Evolutionary conservation across 805 yeast genomes (phyloP).

Genomic region (Candida broadrunensis): DNA sequence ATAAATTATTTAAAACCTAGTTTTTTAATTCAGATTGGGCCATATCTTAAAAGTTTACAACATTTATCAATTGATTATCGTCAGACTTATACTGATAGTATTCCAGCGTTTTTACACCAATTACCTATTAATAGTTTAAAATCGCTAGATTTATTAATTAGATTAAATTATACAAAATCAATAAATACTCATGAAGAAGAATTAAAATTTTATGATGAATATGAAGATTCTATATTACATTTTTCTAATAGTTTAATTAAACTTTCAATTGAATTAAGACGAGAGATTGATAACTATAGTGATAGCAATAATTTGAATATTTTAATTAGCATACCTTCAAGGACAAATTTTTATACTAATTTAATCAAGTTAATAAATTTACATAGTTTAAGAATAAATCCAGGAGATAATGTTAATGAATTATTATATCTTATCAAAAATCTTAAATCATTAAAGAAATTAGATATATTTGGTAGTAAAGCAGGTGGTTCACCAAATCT

Average conservation of each 20-base stretch:
- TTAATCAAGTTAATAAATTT: constrained; percentile 17
- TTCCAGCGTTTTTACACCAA: constrained; percentile 28
- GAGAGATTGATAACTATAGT: constrained; percentile 18
- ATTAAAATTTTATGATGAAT: constrained; percentile 7
- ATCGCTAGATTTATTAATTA: constrained; percentile 37
- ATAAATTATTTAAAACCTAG: not conserved
- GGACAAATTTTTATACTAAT: constrained; percentile 7
- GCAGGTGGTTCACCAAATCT: constrained; percentile 54
- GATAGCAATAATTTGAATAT: constrained; percentile 3
- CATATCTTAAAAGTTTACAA: constrained; percentile 19
- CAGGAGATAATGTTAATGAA: constrained; percentile 14
- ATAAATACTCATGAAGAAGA: constrained; percentile 7
- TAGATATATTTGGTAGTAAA: constrained; percentile 48
- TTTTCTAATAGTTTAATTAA: constrained; percentile 19
- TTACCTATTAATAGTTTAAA: constrained; percentile 17
- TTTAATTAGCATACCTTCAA: constrained; percentile 1
- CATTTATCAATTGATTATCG: constrained; percentile 37
- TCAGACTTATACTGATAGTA: constrained; percentile 40
- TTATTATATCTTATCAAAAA: constrained; percentile 18
- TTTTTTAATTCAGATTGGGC: constrained; percentile 22
- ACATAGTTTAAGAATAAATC: constrained; percentile 39
- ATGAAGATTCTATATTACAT: constrained; percentile 15
- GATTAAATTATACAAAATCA: constrained; percentile 33
- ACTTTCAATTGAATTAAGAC: constrained; percentile 39
- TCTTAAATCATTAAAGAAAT: constrained; percentile 22